phyloP scores from a whole-genome alignment of 371 early-diverging fungal species.

The Cokeromyces recurvatus region DNA sequence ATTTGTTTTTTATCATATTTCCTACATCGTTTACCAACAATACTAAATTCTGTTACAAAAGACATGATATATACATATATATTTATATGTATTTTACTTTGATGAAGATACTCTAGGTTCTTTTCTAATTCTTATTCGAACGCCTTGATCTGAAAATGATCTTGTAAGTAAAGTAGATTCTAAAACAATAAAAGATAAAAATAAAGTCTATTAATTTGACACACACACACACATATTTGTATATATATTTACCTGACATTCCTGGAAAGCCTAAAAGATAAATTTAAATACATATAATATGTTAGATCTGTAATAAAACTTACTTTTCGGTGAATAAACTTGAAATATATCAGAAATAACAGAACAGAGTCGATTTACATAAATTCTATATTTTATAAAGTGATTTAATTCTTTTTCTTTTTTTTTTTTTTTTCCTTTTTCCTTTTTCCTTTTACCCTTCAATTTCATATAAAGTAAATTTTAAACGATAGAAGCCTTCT shows the following conservation, averaged over 20 bases:
- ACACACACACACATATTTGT: no score
- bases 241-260: constrained; percentile 61
- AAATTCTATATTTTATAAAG: constrained; percentile 6
- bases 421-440: no score
- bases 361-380: constrained; percentile 25
- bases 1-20: neutral
- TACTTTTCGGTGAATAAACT: constrained; percentile 19
- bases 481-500: constrained; percentile 85
- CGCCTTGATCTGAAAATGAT: constrained; percentile 87
- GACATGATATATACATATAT: no score
- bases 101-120: constrained; percentile 19
- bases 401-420: neutral
- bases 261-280: constrained; percentile 85
- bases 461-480: constrained; percentile 87
- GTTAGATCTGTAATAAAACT: neutral
- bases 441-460: constrained; percentile 67
- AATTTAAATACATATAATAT: constrained; percentile 21
- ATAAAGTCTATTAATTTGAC: no score
- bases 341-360: constrained; percentile 42
- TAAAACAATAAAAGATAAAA: no score
- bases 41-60: no score
- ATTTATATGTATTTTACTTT: constrained; percentile 6
- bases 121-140: constrained; percentile 58
- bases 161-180: constrained; percentile 54
- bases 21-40: neutral